Evolutionary conservation across 2,329 filamentous ascomycete genomes (phyloP).

Genomic region (Claviceps sorghi): DNA sequence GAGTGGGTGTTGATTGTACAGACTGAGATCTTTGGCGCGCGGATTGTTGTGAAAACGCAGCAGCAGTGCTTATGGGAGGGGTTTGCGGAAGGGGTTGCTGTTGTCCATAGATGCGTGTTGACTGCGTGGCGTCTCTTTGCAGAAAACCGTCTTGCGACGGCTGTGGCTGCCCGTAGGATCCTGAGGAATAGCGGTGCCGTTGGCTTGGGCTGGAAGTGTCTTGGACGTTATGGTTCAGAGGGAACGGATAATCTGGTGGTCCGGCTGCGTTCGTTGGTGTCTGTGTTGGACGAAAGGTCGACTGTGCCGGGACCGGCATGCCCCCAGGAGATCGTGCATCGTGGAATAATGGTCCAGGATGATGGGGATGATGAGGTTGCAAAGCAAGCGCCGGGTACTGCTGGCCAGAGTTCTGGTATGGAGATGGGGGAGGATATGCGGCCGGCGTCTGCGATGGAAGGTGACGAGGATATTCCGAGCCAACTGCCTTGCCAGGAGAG

Average conservation of each 20-base stretch:
- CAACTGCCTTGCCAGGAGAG: conserved; percentile 31
- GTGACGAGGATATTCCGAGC: conserved; percentile 29
- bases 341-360: conserved; percentile 26
- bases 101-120: conserved; percentile 27
- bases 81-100: conserved; percentile 32
- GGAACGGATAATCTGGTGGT: conserved; percentile 36
- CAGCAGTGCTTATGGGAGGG: conserved; percentile 32
- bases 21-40: conserved; percentile 41
- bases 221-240: conserved; percentile 25
- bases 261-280: conserved; percentile 26
- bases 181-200: conserved; percentile 36
- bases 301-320: conserved; percentile 20
- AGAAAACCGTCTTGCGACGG: conserved; percentile 30
- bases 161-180: conserved; percentile 25
- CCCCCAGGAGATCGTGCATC: conserved; percentile 36
- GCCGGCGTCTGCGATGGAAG: conserved; percentile 17
- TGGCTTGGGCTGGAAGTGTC: conserved; percentile 35
- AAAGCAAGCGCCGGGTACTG: conserved; percentile 29
- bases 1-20: conserved; percentile 43
- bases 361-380: conserved; percentile 25
- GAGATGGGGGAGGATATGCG: conserved; percentile 24
- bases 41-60: conserved; percentile 20
- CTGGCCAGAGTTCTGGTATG: conserved; percentile 22
- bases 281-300: conserved; percentile 35
- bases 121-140: conserved; percentile 22